phyloP scores from a whole-genome alignment of 352 stramenopile species.

The Elongisporangium undulatum region DNA sequence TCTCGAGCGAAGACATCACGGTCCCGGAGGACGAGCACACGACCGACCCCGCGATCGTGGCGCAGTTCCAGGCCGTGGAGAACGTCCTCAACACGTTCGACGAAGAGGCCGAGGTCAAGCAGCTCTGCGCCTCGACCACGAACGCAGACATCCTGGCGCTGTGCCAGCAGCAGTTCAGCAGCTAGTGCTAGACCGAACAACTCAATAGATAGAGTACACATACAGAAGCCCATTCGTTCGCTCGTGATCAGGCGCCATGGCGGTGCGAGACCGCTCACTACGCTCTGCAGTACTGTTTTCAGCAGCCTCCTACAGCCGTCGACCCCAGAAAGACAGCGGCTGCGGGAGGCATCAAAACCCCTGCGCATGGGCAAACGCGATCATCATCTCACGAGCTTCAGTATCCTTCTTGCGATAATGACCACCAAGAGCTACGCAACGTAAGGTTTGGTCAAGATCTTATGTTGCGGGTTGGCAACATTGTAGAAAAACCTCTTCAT shows the following conservation, averaged over 20 bases:
- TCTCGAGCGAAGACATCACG: neutral
- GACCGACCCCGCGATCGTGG: neutral
- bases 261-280: too few species aligned
- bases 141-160: neutral
- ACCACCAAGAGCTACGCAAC: too few species aligned
- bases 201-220: neutral
- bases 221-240: neutral
- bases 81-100: neutral
- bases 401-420: too few species aligned
- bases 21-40: neutral
- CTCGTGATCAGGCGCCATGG: neutral
- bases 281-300: too few species aligned
- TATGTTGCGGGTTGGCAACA: neutral
- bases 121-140: neutral
- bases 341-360: too few species aligned
- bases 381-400: too few species aligned
- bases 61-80: neutral
- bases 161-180: neutral
- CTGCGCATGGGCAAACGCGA: too few species aligned
- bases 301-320: too few species aligned
- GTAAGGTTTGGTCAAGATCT: too few species aligned
- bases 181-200: neutral
- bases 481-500: neutral
- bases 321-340: too few species aligned
- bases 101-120: neutral